Evolutionary conservation across 345 rosid species (phyloP).

Genomic region (Hibiscus mutabilis): DNA sequence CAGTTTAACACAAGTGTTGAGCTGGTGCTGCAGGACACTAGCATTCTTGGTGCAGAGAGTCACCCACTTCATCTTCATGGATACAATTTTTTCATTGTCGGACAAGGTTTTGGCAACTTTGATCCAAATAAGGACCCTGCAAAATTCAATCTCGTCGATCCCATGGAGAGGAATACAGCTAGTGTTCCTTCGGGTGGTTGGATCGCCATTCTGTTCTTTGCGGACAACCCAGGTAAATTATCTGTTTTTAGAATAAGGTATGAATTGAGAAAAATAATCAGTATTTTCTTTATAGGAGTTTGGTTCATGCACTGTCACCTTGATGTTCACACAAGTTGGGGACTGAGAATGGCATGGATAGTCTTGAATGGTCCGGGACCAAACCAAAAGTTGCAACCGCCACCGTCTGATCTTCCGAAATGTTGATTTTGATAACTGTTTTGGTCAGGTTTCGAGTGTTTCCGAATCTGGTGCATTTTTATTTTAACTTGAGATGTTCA

Average conservation of each 20-base stretch:
- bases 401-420: slow-evolving; percentile 42
- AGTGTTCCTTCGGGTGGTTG: slow-evolving; percentile 34
- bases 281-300: slow-evolving; percentile 17
- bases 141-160: slow-evolving; percentile 33
- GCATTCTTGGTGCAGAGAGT: slow-evolving; percentile 32
- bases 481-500: background rate
- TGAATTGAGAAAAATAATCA: background rate
- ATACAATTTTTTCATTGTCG: slow-evolving; percentile 31
- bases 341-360: slow-evolving; percentile 33
- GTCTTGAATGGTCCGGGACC: slow-evolving; percentile 30
- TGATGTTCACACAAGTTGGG: slow-evolving; percentile 35
- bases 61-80: slow-evolving; percentile 40
- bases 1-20: slow-evolving; percentile 33
- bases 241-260: background rate
- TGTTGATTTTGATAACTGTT: slow-evolving; percentile 21
- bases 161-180: slow-evolving; percentile 28
- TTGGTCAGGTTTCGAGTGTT: slow-evolving; percentile 8
- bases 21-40: slow-evolving; percentile 32
- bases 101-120: slow-evolving; percentile 31
- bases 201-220: slow-evolving; percentile 26
- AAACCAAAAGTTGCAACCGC: slow-evolving; percentile 29
- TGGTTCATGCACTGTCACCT: slow-evolving; percentile 38
- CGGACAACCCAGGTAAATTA: slow-evolving; percentile 36
- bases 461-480: background rate
- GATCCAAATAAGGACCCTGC: slow-evolving; percentile 23